Base-by-base conservation (phyloP, 768 basidiomycete species). In the Termitomyces heimii region DNA sequence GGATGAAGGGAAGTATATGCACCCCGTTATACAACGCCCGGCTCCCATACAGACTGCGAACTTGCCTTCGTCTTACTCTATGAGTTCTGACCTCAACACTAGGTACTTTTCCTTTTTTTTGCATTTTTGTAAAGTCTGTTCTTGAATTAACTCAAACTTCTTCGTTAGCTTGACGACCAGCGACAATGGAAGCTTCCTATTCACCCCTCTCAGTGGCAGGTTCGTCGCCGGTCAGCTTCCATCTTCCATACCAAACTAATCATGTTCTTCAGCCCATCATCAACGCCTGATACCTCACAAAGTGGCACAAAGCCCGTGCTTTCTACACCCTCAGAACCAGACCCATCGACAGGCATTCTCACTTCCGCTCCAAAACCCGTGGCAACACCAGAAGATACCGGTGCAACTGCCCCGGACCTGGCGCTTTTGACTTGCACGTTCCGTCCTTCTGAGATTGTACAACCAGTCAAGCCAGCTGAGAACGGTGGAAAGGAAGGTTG, bases 1-100 rank as follows among this genome's bases (percentile, higher is more conserved):
- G 54, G 66, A 71, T 28, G 66, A 73, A 54, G 65, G 69, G 52
- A 67, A 67, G 54, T 79, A 83, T 66, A 85, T 85, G 84, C 84
- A 85, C 65, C 81, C 81, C 22, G 73, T 81, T 28, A 67, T 71
- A 6, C 74, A 73, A 34, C 73, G 76, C 31, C 66, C 67, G 5
- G 60, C 42, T 20, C 61, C 61, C 31, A 64, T 63, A 44, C 59
- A 64, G n/a, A 62, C 63, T 10, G 22, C 55, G 4, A 57, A 59
- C 16, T 54, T 63, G 28, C 45, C 61, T 4, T 53, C 59, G 29
- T 55, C 56, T 14, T 62, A 24, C 40, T 45, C 56, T 26, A 9
- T 48, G 6, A 51, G 29, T 4, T 56, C 53, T 7, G 54, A 29
- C 9, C 18, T 54, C 26, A 58, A 48, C 45, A 57, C 56, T 9